phyloP scores from a whole-genome alignment of 1,284 basidiomycete species.

The Ceratobasidium sp. region DNA sequence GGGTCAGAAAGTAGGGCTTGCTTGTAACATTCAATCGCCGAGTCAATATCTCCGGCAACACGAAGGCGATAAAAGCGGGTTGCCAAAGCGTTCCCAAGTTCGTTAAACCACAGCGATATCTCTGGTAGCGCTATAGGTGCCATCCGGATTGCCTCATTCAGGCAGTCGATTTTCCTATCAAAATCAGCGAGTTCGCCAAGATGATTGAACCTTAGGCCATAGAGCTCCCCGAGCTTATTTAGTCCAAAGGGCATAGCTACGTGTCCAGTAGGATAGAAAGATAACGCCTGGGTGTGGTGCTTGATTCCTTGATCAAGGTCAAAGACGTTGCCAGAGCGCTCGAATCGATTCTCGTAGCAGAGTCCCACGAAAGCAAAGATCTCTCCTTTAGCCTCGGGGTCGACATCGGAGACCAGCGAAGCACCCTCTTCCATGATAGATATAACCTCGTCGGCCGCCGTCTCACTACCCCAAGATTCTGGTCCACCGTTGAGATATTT shows the following conservation, averaged over 20 bases:
- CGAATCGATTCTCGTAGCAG: neutral
- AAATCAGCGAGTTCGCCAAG: neutral
- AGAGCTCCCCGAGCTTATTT: neutral
- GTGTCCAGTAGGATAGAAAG: neutral
- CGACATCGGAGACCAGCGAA: neutral
- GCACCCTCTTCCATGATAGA: neutral
- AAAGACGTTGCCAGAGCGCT: neutral
- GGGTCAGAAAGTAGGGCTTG: neutral
- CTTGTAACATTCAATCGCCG: neutral
- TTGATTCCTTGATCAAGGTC: neutral
- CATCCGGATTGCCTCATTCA: neutral
- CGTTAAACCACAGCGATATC: neutral
- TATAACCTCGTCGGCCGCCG: neutral
- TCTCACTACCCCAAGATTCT: neutral
- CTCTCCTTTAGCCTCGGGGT: neutral
- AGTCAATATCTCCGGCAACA: neutral
- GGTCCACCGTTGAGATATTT: neutral
- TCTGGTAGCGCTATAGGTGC: neutral
- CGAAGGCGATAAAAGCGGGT: neutral
- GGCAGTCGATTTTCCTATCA: slow-evolving; percentile 1
- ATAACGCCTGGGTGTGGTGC: neutral
- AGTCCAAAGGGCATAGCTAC: neutral
- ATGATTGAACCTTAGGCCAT: neutral
- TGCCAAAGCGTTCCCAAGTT: neutral
- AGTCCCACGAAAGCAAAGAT: neutral